Conservation (phyloP, 2,329 filamentous ascomycete genomes). For the Trichoderma brevicompactum region DNA sequence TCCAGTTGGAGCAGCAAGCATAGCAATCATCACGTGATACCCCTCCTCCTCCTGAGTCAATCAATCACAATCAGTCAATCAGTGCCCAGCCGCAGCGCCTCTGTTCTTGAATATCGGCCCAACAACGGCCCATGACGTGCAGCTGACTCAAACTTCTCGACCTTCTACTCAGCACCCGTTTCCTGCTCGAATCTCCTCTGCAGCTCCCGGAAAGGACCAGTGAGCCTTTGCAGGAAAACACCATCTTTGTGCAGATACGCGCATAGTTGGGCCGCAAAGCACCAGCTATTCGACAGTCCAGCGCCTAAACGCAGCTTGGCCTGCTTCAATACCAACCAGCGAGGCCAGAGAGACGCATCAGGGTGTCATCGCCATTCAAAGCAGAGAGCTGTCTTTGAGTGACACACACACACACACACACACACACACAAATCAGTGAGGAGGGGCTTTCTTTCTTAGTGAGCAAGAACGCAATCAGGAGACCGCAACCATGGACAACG, state of each 20-base stretch:
- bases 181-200: constrained; percentile 5
- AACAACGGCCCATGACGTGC: constrained; percentile 26
- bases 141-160: constrained; percentile 25
- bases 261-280: constrained; percentile 22
- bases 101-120: constrained; percentile 24
- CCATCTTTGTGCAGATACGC: constrained; percentile 14
- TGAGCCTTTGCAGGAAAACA: constrained; percentile 9
- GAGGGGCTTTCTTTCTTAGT: constrained; percentile 1
- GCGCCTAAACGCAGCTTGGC: neutral
- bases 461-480: neutral
- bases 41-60: constrained; percentile 5
- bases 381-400: neutral
- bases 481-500: constrained; percentile 33
- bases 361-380: neutral
- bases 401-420: neutral
- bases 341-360: neutral
- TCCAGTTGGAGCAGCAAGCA: too few relatives aligned
- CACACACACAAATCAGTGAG: neutral
- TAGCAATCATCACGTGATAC: constrained; percentile 12
- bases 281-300: neutral
- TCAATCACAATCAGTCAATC: neutral
- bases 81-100: neutral
- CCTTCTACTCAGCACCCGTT: neutral
- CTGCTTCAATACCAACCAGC: neutral
- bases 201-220: constrained; percentile 18